Base-by-base conservation (phyloP, 129 eudicot species). In the Helichrysum umbraculigerum region DNA sequence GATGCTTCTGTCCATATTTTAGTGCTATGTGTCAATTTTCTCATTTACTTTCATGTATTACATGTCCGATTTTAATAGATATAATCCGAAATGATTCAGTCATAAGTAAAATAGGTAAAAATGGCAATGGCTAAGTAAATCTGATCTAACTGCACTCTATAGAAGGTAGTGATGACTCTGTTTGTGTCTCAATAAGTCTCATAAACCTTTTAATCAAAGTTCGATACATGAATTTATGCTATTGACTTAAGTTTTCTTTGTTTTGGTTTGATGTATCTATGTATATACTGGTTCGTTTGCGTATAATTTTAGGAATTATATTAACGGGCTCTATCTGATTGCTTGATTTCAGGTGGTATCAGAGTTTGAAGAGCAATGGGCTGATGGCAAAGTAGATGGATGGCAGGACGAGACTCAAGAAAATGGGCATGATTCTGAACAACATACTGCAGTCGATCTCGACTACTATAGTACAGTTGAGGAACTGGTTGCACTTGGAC, bases 331-430 rank as follows among this genome's bases (percentile, higher is more conserved):
- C 17, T 42, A 39, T 78, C 56, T 72, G 20, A 28, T 63, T 63
- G 17, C 21, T 22, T 75, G 64, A 5, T 81, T 73, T 72, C 87
- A 94, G 98, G 93, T 95, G 64, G 47, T 59, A 20, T 20, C 92
- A 75, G 99, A 95, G 81, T 91, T 95, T 83, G 97, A 95, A 72
- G 97, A 91, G 82, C 80, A 86, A 37, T 95, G 99, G 99, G 84
- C 74, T 20, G 74, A 54, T 80, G 97, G 97, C 63, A 74, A 66
- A 71, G 85, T 91, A 34, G 84, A 81, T 67, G 97, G 96, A 63
- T 91, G 96, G 97, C 89, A 86, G 71, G 84, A 82, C 19, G 91
- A 82, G 39, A 74, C 72, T 77, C 85, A 79, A 61, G 99, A 86
- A 73, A 91, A 91, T 83, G 96, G 92, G 50, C 84, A 83, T 78